A percentile compares a stretch with the other conserved stretches of the same genome.
These are phyloP conservation scores for Geotrichum reessii DNA, from an alignment of 1,139 yeast genomes.

Conservation along the genomic window DNA sequence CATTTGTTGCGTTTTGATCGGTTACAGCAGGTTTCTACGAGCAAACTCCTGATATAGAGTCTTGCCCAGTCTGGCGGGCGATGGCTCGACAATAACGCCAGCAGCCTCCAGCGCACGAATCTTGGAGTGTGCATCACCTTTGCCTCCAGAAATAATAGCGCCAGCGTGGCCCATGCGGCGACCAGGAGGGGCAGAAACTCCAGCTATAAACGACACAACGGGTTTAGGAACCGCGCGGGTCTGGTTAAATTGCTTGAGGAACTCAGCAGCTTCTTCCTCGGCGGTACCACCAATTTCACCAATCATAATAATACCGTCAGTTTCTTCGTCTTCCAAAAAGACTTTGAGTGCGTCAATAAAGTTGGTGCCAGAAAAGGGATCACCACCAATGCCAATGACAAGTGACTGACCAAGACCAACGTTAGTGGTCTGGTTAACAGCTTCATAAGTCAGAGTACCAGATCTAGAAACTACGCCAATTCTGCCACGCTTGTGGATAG, in stretches of 20 bases:
- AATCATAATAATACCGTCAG: constrained; percentile 95
- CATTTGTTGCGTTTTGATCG: too few relatives aligned
- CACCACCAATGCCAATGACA: constrained; percentile 99
- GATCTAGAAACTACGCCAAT: constrained; percentile 95
- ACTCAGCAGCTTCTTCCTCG: constrained; percentile 97
- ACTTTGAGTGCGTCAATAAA: constrained; percentile 92
- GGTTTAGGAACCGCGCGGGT: constrained; percentile 93
- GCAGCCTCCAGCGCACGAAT: constrained; percentile 87
- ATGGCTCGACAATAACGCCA: constrained; percentile 87
- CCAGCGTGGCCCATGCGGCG: constrained; percentile 99
- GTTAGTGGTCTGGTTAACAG: constrained; percentile 94
- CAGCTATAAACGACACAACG: constrained; percentile 55
- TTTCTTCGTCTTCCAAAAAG: constrained; percentile 81
- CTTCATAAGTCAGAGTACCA: constrained; percentile 97
- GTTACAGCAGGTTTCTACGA: constrained; percentile 37
- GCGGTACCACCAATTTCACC: constrained; percentile 99
- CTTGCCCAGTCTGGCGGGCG: constrained; percentile 96
- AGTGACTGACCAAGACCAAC: constrained; percentile 94
- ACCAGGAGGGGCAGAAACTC: constrained; percentile 7
- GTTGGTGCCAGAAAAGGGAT: constrained; percentile 99
- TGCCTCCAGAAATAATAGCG: constrained; percentile 97
- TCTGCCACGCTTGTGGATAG: constrained; percentile 85
- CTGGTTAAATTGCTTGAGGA: constrained; percentile 81
- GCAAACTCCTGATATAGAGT: constrained; percentile 82
- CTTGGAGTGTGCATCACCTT: constrained; percentile 96